Conservation (phyloP, 106 monocot genomes). For the Phalaenopsis equestris region DNA sequence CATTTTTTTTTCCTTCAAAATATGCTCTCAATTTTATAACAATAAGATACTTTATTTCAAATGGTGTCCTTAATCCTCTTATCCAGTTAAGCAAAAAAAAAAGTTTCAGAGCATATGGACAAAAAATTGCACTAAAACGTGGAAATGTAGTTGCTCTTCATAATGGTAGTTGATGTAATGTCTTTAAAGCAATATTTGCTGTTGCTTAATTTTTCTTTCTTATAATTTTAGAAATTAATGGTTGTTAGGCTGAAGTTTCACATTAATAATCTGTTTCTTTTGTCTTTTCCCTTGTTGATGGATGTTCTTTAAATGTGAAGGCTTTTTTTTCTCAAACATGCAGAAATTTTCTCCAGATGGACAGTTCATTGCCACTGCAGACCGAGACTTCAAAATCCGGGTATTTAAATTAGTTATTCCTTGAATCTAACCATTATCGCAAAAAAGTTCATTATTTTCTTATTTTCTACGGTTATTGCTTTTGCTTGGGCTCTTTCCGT, state of each 20-base stretch:
- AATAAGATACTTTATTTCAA: no score
- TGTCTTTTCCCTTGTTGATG: neutral
- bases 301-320: neutral
- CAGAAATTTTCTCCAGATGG: slow-evolving; percentile 89
- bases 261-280: neutral
- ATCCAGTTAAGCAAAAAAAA: no score
- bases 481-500: neutral
- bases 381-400: slow-evolving; percentile 94
- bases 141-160: neutral
- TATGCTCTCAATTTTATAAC: no score
- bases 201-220: neutral
- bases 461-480: neutral
- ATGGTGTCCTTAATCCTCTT: no score
- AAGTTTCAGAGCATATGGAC: no score
- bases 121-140: neutral
- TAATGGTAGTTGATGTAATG: neutral
- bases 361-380: slow-evolving; percentile 83
- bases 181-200: neutral
- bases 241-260: neutral
- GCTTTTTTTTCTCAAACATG: slow-evolving; percentile 9
- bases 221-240: neutral
- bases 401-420: slow-evolving; percentile 26
- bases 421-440: neutral
- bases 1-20: no score
- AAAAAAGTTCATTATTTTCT: neutral